These are phyloP conservation scores for Fusarium fujikuroi DNA, from an alignment of 2,329 filamentous ascomycete genomes.

Conservation along the genomic window DNA sequence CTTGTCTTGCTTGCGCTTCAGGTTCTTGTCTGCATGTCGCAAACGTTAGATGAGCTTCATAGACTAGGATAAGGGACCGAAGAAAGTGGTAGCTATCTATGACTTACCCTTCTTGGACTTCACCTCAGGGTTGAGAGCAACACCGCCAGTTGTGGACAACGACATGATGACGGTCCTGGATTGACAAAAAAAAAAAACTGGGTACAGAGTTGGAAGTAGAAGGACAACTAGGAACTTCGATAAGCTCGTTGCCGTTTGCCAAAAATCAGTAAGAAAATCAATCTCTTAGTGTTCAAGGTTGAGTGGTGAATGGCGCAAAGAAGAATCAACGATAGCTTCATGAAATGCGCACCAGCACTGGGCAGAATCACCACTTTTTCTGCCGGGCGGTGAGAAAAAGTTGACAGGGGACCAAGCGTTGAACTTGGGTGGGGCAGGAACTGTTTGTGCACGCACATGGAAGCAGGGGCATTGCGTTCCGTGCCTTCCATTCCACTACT, in stretches of 20 bases:
- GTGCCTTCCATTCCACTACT: constrained; percentile 20
- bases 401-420: background rate
- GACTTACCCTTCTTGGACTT: constrained; percentile 37
- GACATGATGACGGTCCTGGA: constrained; percentile 24
- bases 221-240: no score
- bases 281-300: constrained; percentile 3
- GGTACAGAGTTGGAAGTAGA: background rate
- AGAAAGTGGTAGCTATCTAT: background rate
- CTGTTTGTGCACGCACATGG: background rate
- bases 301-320: constrained; percentile 13
- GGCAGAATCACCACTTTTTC: constrained; percentile 41
- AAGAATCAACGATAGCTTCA: constrained; percentile 36
- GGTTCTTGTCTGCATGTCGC: constrained; percentile 18
- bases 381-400: constrained; percentile 47
- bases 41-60: background rate
- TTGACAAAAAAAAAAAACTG: background rate
- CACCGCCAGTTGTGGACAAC: constrained; percentile 17
- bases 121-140: constrained; percentile 25
- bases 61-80: background rate
- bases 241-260: background rate
- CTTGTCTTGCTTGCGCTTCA: constrained; percentile 30
- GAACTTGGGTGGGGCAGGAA: constrained; percentile 8
- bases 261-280: background rate
- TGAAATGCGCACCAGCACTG: background rate
- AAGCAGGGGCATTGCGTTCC: constrained; percentile 1